Evolutionary conservation across 2,329 filamentous ascomycete genomes (phyloP).

Genomic region (Fusarium pseudonygamai): DNA sequence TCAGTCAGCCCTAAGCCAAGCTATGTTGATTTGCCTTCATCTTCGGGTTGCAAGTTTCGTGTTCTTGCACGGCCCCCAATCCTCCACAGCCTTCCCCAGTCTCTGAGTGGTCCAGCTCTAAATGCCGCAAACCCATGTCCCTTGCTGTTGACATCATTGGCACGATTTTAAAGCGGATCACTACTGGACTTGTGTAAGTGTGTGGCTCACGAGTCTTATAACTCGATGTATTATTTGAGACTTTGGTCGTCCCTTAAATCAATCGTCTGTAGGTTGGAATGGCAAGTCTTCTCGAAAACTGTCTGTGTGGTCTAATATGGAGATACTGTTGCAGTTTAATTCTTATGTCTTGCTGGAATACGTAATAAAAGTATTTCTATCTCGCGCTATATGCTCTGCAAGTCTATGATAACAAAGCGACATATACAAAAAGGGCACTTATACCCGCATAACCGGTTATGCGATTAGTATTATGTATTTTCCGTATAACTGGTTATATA

Average conservation of each 20-base stretch:
- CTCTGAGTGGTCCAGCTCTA: background rate
- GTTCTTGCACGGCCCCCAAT: background rate
- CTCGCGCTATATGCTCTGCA: fast-evolving
- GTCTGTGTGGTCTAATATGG: fast-evolving
- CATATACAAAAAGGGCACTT: too few species aligned
- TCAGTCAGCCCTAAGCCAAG: background rate
- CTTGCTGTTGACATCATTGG: background rate
- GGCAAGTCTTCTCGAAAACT: fast-evolving
- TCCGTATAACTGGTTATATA: too few species aligned
- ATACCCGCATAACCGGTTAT: background rate
- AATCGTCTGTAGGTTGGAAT: background rate
- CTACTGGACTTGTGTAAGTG: background rate
- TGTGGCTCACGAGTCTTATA: fast-evolving
- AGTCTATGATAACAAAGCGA: too few species aligned
- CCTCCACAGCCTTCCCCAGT: fast-evolving
- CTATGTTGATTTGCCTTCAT: background rate
- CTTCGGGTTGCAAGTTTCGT: background rate
- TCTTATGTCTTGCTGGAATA: background rate
- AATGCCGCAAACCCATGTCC: background rate
- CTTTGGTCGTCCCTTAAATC: too few species aligned
- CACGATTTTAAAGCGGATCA: background rate
- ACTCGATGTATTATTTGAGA: background rate
- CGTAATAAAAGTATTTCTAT: background rate
- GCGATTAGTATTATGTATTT: too few species aligned
- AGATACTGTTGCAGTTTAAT: background rate